phyloP scores from a whole-genome alignment of 441 rosid species.

The Kokia cookei region DNA sequence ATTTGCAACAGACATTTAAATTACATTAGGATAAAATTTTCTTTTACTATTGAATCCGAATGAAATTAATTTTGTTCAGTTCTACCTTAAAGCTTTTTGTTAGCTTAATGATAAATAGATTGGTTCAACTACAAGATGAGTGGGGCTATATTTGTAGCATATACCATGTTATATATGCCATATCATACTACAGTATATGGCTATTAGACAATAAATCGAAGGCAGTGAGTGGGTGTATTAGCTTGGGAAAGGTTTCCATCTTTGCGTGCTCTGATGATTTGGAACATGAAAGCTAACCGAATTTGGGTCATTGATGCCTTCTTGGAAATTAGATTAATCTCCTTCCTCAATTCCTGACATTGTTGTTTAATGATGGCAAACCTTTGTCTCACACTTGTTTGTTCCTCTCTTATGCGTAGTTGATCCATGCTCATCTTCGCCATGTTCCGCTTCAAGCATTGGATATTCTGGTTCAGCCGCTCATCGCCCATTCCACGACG shows the following conservation, averaged over 20 bases:
- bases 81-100: too few species aligned
- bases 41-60: too few species aligned
- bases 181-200: too few species aligned
- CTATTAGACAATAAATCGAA: neutral
- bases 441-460: neutral
- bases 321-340: neutral
- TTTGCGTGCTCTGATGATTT: neutral
- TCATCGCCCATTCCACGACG: neutral
- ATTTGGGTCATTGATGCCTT: neutral
- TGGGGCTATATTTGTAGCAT: too few species aligned
- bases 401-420: neutral
- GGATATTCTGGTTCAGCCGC: neutral
- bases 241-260: neutral
- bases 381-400: neutral
- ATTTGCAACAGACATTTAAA: too few species aligned
- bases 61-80: too few species aligned
- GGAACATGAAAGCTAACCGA: neutral
- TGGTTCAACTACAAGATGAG: too few species aligned
- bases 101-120: too few species aligned
- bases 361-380: neutral
- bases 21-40: too few species aligned
- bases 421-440: neutral
- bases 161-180: too few species aligned
- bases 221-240: neutral
- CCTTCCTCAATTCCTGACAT: neutral